A percentile compares a stretch with the other conserved stretches of the same genome.
Evolutionary conservation across 805 yeast species (phyloP).

Genomic region (Candida loeiensis): DNA sequence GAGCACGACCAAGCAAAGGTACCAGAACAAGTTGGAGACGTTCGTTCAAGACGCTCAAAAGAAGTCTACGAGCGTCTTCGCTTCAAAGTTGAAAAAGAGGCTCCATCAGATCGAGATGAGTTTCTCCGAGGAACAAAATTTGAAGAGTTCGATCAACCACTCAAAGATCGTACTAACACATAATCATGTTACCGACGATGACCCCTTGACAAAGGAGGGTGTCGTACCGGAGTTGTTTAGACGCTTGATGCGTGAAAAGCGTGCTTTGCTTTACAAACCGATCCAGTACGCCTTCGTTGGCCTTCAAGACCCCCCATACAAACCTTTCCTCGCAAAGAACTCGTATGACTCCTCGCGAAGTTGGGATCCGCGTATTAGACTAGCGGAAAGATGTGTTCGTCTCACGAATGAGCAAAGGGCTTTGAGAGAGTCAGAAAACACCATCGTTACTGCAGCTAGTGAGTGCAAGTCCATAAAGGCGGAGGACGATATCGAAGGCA

Average conservation of each 20-base stretch:
- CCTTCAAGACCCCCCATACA: constrained; percentile 15
- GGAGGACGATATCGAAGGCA: constrained; percentile 7
- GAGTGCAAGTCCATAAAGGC: not conserved
- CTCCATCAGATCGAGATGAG: not conserved
- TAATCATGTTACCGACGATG: constrained; percentile 1
- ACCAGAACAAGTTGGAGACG: constrained; percentile 12
- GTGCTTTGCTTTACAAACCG: constrained; percentile 20
- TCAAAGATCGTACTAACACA: not conserved
- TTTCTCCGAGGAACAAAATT: not conserved
- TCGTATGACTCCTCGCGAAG: not conserved
- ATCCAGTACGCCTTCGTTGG: constrained; percentile 23
- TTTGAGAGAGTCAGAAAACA: constrained; percentile 15
- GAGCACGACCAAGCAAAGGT: constrained; percentile 14
- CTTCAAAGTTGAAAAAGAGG: constrained; percentile 6
- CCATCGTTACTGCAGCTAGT: constrained; percentile 7
- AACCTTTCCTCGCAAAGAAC: constrained; percentile 11
- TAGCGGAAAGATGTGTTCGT: constrained; percentile 10
- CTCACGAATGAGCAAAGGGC: constrained; percentile 17
- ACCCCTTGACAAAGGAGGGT: not conserved
- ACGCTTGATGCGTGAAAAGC: constrained; percentile 12
- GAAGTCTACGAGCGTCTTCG: constrained; percentile 10
- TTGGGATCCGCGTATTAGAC: not conserved
- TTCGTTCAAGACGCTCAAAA: constrained; percentile 14
- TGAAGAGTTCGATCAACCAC: not conserved
- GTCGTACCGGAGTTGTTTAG: not conserved